Evolutionary conservation across 192 early-diverging fungal genomes (phyloP).

Genomic region (Entrophospora sp.): DNA sequence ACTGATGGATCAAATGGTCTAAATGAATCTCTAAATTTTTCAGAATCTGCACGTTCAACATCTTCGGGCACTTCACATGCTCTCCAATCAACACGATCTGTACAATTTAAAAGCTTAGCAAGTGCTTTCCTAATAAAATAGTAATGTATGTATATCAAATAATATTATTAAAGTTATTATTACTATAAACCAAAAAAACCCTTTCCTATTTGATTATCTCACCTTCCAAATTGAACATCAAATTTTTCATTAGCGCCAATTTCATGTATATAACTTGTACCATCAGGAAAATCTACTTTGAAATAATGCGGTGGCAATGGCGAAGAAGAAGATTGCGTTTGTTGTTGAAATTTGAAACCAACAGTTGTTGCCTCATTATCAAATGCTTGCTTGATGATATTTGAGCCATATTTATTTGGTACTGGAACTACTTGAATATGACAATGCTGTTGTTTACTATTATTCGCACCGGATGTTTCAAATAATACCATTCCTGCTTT

Average conservation of each 20-base stretch:
- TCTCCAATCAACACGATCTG: constrained; percentile 78
- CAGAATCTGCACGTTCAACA: not conserved
- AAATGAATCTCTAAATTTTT: constrained; percentile 7
- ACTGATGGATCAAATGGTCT: not conserved
- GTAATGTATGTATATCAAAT: not conserved
- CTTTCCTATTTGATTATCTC: not conserved
- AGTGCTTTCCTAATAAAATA: constrained; percentile 41
- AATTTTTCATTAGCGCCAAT: constrained; percentile 40
- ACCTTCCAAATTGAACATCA: constrained; percentile 75
- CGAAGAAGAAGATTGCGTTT: not conserved
- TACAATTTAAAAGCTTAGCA: constrained; percentile 53
- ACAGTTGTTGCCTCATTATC: constrained; percentile 29
- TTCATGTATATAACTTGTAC: constrained; percentile 33
- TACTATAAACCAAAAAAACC: not conserved
- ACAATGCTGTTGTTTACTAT: constrained; percentile 44
- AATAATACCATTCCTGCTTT: constrained; percentile 62
- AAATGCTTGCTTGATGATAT: constrained; percentile 31
- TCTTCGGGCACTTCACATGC: constrained; percentile 32
- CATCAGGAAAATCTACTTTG: constrained; percentile 49
- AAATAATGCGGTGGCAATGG: constrained; percentile 27
- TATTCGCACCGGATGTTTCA: constrained; percentile 61
- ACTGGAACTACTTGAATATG: constrained; percentile 68
- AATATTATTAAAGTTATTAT: not conserved
- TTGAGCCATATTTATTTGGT: constrained; percentile 30
- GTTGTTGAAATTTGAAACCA: not conserved